Percentiles rank a stretch among this genome's conserved stretches.
Evolutionary conservation across 352 stramenopile species (phyloP).

Genomic region (Phytophthora melonis): DNA sequence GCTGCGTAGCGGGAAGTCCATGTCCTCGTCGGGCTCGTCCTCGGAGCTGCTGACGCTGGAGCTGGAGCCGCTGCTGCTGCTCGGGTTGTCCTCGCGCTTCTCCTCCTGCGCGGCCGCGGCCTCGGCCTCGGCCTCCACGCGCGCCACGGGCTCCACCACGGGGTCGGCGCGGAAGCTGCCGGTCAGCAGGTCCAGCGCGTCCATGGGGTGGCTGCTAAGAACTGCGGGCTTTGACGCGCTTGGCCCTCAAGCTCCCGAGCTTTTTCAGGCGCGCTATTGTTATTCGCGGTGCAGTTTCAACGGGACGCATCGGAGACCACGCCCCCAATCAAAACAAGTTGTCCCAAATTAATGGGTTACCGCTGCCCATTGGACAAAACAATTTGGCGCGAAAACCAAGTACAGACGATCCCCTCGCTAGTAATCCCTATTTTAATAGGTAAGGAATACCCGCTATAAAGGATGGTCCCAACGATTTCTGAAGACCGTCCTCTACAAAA

Average conservation of each 20-base stretch:
- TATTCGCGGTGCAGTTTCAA: background rate
- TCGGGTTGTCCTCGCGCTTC: constrained; percentile 34
- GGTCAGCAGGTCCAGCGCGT: constrained; percentile 33
- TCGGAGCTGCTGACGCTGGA: constrained; percentile 25
- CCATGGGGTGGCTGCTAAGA: constrained; percentile 13
- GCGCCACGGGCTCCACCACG: background rate
- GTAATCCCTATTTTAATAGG: too few relatives aligned
- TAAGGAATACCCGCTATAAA: too few relatives aligned
- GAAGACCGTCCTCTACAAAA: too few relatives aligned
- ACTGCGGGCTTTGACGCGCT: background rate
- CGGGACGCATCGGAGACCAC: background rate
- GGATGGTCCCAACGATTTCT: too few relatives aligned
- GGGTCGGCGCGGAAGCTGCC: constrained; percentile 8
- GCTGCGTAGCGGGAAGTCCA: constrained; percentile 53
- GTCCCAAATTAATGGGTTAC: background rate
- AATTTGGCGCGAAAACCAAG: too few relatives aligned
- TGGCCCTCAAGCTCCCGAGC: background rate
- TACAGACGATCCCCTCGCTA: too few relatives aligned
- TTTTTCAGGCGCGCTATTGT: constrained; percentile 1
- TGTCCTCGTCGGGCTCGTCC: constrained; percentile 38
- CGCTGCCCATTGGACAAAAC: too few relatives aligned
- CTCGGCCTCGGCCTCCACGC: too few relatives aligned
- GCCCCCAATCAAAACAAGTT: background rate
- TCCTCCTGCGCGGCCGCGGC: constrained; percentile 14
- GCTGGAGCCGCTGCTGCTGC: constrained; percentile 1